Base-by-base conservation (phyloP, 1,284 basidiomycete species). In the Cryptococcus sp. region DNA sequence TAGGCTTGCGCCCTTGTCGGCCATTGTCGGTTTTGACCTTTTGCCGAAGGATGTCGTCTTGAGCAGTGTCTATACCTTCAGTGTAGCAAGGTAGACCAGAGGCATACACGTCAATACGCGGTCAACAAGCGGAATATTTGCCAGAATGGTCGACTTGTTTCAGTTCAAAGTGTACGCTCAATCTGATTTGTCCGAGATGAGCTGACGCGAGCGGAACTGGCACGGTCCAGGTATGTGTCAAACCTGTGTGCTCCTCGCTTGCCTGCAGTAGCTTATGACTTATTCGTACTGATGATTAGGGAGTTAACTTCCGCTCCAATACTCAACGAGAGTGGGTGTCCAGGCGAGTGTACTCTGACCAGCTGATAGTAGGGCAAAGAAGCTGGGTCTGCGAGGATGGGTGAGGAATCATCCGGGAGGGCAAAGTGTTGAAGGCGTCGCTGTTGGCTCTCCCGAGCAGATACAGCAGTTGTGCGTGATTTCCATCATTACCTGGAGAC, bases 111-210 rank as follows among this genome's bases (percentile, higher is more conserved):
- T 31, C 28, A 31, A 31, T 14, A 31, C 28, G 28, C 28, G 28
- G 28, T 31, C 28, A 7, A 7, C 28, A 31, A 7, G 9, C 7
- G 14, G 28, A 31, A 14, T 14, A 31, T n/a, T 36, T 7, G 6
- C 9, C 34, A 36, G 14, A 10, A 36, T 36, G 34, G 14, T 19
- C 9, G 59, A 62, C 37, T 54, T 69, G 32, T 61, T 69, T 40
- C 60, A 62, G 37, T 69, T 62, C 60, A 69, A 63, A 51, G 67
- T 69, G 67, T 69, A 46, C 40, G 66, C 16, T n/a, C n/a, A n/a
- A 31, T 31, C 11, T 2, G 7, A 7, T 25, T 6, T 33, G 22
- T 3, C 16, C 18, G 19, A 31, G 6, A 18, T 31, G 34, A 16
- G 19, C 49, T 51, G 41, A 55, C 22, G 12, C 25, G 32, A 11